Base-by-base conservation (phyloP, 108 stramenopile species). In the Cyclotella choctawhatcheeana region DNA sequence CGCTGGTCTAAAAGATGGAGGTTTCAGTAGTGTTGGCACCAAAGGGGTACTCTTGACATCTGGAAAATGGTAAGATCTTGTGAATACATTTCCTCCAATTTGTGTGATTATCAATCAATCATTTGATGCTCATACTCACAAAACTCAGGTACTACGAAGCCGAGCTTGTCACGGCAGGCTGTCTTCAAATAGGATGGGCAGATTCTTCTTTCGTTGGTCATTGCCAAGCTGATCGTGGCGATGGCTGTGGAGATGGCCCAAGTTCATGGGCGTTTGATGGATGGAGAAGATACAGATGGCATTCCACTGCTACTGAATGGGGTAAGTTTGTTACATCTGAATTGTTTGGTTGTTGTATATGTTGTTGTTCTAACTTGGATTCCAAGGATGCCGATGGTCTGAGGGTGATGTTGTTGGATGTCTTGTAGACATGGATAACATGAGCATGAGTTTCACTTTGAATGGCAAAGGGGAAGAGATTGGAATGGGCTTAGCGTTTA, bases 221-320 rank as follows among this genome's bases (percentile, higher is more conserved):
- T 68, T 91, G 90, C 45, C 75, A 90, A 69, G 85, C 90, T 1
- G 94, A 95, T 35, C 72, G 88, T 20, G 96, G 95, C 5, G 96
- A 98, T 50, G 95, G 97, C 0, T 94, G 93, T 68, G 97, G 97
- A 22, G 96, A 98, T 77, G 95, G 91, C 7, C 90, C 89, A 10
- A 88, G 90, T 51, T 96, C 95, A 1, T 98, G 96, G 95, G 93
- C 94, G 14, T 98, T 84, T 71, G 97, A 98, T 80, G 97, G 97
- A 10, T 98, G 96, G 94, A 82, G 97, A 71, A 56, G 94, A 50
- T 96, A 94, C 64, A 79, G 89, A 21, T 98, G 97, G 97, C 95
- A 98, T 75, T 76, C 86, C 43, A 84, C 62, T 20, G 88, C 88
- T 32, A 89, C 91, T 27, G 91, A 94, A 55, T 98, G 96, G 96